phyloP scores from a whole-genome alignment of 768 basidiomycete species.

The Mycena floridula region DNA sequence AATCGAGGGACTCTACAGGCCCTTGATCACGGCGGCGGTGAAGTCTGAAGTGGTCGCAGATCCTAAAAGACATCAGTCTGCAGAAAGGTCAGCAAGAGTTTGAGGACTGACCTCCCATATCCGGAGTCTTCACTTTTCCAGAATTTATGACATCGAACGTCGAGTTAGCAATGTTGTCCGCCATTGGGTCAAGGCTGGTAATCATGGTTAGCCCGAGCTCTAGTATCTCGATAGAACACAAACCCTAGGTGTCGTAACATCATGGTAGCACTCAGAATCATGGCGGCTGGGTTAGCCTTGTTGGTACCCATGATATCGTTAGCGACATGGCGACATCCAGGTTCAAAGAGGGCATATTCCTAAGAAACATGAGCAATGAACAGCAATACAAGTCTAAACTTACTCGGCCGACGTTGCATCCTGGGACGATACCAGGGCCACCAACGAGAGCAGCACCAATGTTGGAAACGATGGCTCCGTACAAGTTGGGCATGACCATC shows the following conservation, averaged over 20 bases:
- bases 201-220: constrained; percentile 12
- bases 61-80: too few relatives aligned
- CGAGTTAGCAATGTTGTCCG: constrained; percentile 88
- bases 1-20: constrained; percentile 36
- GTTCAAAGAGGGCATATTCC: constrained; percentile 98
- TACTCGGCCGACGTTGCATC: constrained; percentile 94
- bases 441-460: constrained; percentile 98
- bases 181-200: constrained; percentile 80
- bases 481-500: constrained; percentile 98
- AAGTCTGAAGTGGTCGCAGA: constrained; percentile 91
- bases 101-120: constrained; percentile 91
- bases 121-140: constrained; percentile 85
- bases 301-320: constrained; percentile 96
- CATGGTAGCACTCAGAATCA: constrained; percentile 96
- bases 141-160: constrained; percentile 90
- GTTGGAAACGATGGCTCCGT: constrained; percentile 97
- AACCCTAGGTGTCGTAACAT: constrained; percentile 95
- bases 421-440: constrained; percentile 96
- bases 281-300: constrained; percentile 94
- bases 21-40: constrained; percentile 87
- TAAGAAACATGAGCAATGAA: constrained; percentile 20
- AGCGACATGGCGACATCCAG: constrained; percentile 94
- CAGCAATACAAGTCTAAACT: constrained; percentile 8
- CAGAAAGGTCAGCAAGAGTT: constrained; percentile 1
- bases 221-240: constrained; percentile 19